phyloP scores from a whole-genome alignment of 2,329 filamentous ascomycete species.

The Blastomyces gilchristii region DNA sequence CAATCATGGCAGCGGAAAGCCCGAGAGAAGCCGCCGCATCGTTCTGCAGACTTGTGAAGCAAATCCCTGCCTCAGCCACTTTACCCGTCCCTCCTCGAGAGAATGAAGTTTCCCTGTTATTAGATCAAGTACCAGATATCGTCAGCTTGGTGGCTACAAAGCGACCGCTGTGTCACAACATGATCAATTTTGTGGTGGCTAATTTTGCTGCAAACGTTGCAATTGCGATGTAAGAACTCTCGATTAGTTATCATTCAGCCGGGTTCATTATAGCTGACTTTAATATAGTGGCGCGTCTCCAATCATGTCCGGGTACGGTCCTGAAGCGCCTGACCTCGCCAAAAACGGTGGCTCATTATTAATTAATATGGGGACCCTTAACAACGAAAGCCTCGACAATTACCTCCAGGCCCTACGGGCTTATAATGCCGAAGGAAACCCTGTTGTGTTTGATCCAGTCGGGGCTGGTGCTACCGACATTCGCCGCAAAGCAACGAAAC shows the following conservation, averaged over 20 bases:
- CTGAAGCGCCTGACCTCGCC: conserved; percentile 73
- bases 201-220: conserved; percentile 91
- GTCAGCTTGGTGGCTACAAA: conserved; percentile 51
- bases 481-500: conserved; percentile 59
- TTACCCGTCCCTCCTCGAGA: conserved; percentile 22
- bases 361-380: conserved; percentile 91
- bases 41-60: conserved; percentile 48
- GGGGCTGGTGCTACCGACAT: conserved; percentile 74
- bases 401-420: conserved; percentile 64
- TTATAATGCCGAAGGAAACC: conserved; percentile 67
- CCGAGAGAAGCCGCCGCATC: conserved; percentile 53
- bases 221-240: conserved; percentile 49
- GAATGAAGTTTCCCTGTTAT: conserved; percentile 22
- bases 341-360: conserved; percentile 67
- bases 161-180: conserved; percentile 80
- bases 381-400: conserved; percentile 59
- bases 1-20: conserved; percentile 64
- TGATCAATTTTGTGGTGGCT: conserved; percentile 94
- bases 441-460: conserved; percentile 80
- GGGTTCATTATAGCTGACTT: conserved; percentile 14
- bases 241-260: not conserved
- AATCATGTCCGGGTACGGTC: conserved; percentile 84
- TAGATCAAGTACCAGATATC: conserved; percentile 36
- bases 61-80: conserved; percentile 26
- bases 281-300: conserved; percentile 60